phyloP scores from a whole-genome alignment of 163 green algal species.

The Prototheca wickerhamii region DNA sequence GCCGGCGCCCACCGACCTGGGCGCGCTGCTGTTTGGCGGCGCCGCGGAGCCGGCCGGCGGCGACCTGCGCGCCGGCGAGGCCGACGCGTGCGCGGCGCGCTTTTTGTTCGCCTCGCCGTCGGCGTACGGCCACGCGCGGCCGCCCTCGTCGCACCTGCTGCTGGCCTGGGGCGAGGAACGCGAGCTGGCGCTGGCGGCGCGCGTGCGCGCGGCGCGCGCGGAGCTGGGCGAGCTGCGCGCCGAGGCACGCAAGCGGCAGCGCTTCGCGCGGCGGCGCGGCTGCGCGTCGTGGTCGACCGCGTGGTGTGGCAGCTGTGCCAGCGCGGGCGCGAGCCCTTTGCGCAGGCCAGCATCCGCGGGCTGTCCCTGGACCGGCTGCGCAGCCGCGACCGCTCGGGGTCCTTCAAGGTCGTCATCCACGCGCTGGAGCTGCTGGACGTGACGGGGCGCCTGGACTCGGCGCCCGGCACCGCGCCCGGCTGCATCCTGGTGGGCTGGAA shows the following conservation, averaged over 20 bases:
- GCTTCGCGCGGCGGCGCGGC: constrained; percentile 15
- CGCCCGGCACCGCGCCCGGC: constrained; percentile 16
- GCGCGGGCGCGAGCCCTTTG: constrained; percentile 23
- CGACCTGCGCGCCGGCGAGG: too few relatives aligned
- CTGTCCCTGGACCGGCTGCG: constrained; percentile 32
- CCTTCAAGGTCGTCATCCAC: constrained; percentile 41
- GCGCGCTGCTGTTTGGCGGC: too few relatives aligned
- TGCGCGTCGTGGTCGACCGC: constrained; percentile 27
- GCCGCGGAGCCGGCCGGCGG: too few relatives aligned
- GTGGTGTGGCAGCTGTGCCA: constrained; percentile 40
- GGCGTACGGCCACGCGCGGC: too few relatives aligned
- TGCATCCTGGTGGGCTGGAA: constrained; percentile 45
- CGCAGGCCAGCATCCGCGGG: constrained; percentile 26
- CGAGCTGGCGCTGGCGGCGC: constrained; percentile 10
- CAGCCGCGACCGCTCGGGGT: constrained; percentile 42
- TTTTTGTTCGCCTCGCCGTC: too few relatives aligned
- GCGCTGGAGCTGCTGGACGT: constrained; percentile 33
- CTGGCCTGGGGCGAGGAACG: constrained; percentile 41
- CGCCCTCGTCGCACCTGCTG: constrained; percentile 14
- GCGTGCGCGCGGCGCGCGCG: constrained; percentile 8
- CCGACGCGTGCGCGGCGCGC: too few relatives aligned
- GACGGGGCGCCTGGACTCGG: constrained; percentile 16
- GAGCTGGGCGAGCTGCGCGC: constrained; percentile 21
- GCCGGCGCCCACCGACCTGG: too few relatives aligned
- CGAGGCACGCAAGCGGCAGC: constrained; percentile 23